These are phyloP conservation scores for Hirsutella thompsonii DNA, from an alignment of 2,329 filamentous ascomycete species.

Conservation along the genomic window DNA sequence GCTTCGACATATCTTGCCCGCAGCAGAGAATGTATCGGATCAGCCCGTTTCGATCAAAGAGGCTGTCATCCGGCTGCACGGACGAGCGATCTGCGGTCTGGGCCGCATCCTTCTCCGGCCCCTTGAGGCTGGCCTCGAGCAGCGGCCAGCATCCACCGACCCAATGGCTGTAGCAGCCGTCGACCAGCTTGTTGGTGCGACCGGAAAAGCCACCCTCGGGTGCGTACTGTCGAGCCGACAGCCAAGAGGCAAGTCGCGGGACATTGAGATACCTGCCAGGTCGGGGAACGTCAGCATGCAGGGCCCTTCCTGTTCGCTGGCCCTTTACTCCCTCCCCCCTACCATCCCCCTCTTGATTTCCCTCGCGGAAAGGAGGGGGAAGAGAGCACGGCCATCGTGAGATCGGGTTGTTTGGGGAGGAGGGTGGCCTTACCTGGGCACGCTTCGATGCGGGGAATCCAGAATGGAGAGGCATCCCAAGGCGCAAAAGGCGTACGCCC, in stretches of 20 bases:
- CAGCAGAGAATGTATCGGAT: conserved; percentile 83
- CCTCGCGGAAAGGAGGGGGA: no score
- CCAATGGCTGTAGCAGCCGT: conserved; percentile 98
- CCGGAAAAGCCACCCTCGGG: conserved; percentile 91
- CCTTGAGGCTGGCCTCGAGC: conserved; percentile 64
- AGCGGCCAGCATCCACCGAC: conserved; percentile 90
- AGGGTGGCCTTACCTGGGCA: conserved; percentile 63
- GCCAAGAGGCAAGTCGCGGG: conserved; percentile 67
- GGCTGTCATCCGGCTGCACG: conserved; percentile 24
- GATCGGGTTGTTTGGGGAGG: no score
- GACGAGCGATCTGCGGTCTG: conserved; percentile 14
- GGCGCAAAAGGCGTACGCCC: conserved; percentile 91
- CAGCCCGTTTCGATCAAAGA: conserved; percentile 76
- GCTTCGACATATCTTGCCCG: conserved; percentile 59
- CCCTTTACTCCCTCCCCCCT: conserved; percentile 8
- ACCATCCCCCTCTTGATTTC: no score
- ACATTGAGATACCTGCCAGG: conserved; percentile 59
- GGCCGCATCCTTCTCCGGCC: conserved; percentile 23
- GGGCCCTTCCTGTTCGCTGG: conserved; percentile 11
- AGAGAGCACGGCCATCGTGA: conserved; percentile 9
- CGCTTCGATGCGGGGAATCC: conserved; percentile 61
- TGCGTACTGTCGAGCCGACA: conserved; percentile 76
- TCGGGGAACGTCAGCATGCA: conserved; percentile 19
- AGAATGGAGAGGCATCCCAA: conserved; percentile 80
- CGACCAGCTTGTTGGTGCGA: conserved; percentile 93